Conservation (phyloP, 2,329 filamentous ascomycete genomes). For the Polytolypa hystricis region DNA sequence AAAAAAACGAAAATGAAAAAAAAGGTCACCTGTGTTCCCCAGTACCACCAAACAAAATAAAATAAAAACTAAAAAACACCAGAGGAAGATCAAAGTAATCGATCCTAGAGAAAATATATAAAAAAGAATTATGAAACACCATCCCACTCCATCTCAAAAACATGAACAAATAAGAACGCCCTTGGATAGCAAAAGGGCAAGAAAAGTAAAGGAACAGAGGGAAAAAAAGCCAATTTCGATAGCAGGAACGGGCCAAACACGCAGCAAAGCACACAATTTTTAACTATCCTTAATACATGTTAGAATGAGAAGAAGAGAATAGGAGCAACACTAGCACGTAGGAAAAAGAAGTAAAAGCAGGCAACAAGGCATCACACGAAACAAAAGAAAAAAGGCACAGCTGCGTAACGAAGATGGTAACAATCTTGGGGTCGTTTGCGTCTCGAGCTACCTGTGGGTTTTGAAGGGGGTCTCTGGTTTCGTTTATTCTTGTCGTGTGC, state of each 20-base stretch:
- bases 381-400: not conserved
- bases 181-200: not conserved
- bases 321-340: too few species aligned
- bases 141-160: not conserved
- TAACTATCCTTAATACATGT: constrained; percentile 6
- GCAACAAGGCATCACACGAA: not conserved
- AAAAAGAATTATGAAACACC: not conserved
- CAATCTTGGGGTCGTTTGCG: constrained; percentile 2
- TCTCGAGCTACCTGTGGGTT: too few species aligned
- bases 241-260: too few species aligned
- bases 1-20: too few species aligned
- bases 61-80: not conserved
- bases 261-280: not conserved
- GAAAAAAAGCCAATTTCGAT: not conserved
- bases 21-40: too few species aligned
- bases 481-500: constrained; percentile 61
- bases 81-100: not conserved
- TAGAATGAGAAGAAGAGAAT: constrained; percentile 5
- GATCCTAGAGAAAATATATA: not conserved
- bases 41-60: not conserved
- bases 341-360: not conserved
- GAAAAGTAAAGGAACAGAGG: not conserved
- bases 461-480: too few species aligned
- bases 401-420: not conserved
- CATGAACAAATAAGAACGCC: not conserved